phyloP scores from a whole-genome alignment of 345 rosid species.

The Aegle marmelos region DNA sequence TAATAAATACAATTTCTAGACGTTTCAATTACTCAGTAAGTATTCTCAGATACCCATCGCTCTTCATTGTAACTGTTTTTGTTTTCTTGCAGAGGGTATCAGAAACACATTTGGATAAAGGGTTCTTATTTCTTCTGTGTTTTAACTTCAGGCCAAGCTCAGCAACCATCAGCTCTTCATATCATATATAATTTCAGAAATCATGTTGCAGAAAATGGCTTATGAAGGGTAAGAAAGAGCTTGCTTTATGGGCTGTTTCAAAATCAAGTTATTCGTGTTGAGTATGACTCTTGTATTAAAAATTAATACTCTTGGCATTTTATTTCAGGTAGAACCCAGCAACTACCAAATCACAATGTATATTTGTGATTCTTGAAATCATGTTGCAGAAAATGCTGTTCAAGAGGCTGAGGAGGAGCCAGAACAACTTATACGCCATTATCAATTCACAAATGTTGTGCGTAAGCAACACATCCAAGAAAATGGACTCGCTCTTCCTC shows the following conservation, averaged over 20 bases:
- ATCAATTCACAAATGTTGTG: neutral
- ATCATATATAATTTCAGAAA: neutral
- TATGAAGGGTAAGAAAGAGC: neutral
- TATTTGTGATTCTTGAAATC: neutral
- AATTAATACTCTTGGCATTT: neutral
- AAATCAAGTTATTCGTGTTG: neutral
- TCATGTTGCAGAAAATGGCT: neutral
- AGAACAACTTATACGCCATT: neutral
- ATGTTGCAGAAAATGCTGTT: neutral
- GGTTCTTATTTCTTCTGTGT: neutral
- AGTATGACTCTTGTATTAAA: too few relatives aligned
- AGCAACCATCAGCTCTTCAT: neutral
- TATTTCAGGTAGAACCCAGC: neutral
- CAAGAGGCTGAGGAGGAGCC: neutral
- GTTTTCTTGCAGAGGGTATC: neutral
- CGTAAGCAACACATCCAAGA: neutral
- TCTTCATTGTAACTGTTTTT: neutral
- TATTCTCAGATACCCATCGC: neutral
- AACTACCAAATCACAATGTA: neutral
- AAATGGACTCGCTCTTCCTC: neutral
- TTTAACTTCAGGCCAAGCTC: slow-evolving; percentile 1
- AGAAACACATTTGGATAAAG: neutral
- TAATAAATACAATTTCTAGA: slow-evolving; percentile 18
- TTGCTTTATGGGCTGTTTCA: neutral
- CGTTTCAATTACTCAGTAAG: slow-evolving; percentile 34